phyloP scores from a whole-genome alignment of 2,329 filamentous ascomycete species.

The Aureobasidium musti region DNA sequence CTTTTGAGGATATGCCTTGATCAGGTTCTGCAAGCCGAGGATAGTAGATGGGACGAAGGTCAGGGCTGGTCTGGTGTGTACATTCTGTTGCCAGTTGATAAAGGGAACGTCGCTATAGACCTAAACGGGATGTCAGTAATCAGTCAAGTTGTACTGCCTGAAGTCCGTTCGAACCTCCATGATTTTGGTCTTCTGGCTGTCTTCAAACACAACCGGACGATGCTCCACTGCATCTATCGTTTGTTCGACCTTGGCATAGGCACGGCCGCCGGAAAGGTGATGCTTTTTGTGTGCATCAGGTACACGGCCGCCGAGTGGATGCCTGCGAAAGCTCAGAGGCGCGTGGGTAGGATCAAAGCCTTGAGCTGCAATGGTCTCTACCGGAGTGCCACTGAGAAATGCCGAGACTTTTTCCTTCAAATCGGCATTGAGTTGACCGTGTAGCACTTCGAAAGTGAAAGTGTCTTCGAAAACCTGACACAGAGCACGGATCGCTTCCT shows the following conservation, averaged over 20 bases:
- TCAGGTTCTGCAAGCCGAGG: constrained; percentile 47
- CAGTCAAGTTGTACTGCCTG: neutral
- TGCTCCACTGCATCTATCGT: neutral
- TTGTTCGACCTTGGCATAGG: constrained; percentile 26
- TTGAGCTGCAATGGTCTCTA: constrained; percentile 1
- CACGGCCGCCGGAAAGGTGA: neutral
- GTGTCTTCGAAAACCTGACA: constrained; percentile 27
- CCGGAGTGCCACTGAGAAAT: constrained; percentile 19
- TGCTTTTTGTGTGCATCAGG: constrained; percentile 20
- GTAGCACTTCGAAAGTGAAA: constrained; percentile 14
- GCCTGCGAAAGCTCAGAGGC: neutral
- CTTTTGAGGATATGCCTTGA: constrained; percentile 39
- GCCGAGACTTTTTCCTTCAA: constrained; percentile 20
- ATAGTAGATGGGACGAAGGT: constrained; percentile 49
- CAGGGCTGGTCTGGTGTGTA: constrained; percentile 45
- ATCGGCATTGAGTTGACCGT: constrained; percentile 9
- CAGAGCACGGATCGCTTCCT: constrained; percentile 24
- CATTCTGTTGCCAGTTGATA: constrained; percentile 45
- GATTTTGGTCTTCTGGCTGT: constrained; percentile 12
- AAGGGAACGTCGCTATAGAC: constrained; percentile 38
- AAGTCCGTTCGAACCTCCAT: constrained; percentile 20
- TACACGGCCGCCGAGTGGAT: neutral
- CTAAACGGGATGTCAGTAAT: neutral
- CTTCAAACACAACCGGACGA: constrained; percentile 20
- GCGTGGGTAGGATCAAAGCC: constrained; percentile 5